Conservation (phyloP, 371 early-diverging fungal genomes). For the Mucor circinelloides region DNA sequence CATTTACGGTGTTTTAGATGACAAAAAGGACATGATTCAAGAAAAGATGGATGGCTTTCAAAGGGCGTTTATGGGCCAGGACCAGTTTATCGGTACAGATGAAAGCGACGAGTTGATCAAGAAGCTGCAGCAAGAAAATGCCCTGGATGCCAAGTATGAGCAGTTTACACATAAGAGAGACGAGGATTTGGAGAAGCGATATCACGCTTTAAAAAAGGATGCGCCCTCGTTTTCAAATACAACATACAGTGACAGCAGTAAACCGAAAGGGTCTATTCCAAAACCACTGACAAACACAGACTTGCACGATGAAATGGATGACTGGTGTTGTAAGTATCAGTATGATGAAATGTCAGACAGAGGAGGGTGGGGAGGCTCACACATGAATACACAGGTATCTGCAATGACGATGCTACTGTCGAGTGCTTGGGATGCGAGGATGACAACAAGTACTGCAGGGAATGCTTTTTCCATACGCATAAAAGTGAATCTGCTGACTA, state of each 20-base stretch:
- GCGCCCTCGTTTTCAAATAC: background rate
- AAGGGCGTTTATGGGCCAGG: constrained; percentile 24
- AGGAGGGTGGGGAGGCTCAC: background rate
- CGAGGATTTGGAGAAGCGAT: constrained; percentile 41
- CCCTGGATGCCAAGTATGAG: constrained; percentile 48
- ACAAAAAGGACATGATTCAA: background rate
- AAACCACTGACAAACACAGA: constrained; percentile 40
- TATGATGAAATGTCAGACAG: background rate
- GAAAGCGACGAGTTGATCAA: constrained; percentile 41
- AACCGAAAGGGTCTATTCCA: constrained; percentile 50
- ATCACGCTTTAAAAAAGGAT: constrained; percentile 34
- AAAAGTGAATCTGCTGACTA: constrained; percentile 40
- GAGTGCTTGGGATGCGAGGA: constrained; percentile 58
- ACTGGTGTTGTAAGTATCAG: constrained; percentile 65
- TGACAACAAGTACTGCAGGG: constrained; percentile 54
- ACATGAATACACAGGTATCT: constrained; percentile 44
- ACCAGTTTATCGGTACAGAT: constrained; percentile 23
- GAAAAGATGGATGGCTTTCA: constrained; percentile 19
- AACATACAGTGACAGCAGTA: background rate
- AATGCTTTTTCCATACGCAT: constrained; percentile 60
- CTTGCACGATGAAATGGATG: constrained; percentile 54
- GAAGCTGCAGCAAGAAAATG: constrained; percentile 40
- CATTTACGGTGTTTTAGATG: constrained; percentile 12
- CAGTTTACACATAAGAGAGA: constrained; percentile 33
- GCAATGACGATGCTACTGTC: constrained; percentile 66